Conservation (phyloP, 179 eudicot species). For the Heliamphora pulchella region DNA sequence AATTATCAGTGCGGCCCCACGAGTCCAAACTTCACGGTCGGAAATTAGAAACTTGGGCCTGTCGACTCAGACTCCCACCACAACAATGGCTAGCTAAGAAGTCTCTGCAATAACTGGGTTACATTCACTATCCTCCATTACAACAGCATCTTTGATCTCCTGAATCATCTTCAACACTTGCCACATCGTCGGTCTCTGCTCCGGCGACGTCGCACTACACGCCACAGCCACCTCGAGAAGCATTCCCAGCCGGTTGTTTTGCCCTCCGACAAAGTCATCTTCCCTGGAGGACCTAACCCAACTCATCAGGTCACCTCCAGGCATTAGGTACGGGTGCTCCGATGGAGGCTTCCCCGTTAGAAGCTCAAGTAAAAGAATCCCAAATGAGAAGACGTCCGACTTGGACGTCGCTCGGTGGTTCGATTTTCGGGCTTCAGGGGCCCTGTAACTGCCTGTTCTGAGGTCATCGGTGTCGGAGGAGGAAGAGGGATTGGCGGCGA, state of each 20-base stretch:
- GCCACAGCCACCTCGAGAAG: constrained; percentile 67
- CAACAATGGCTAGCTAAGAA: background rate
- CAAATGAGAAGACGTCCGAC: constrained; percentile 73
- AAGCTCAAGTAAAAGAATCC: constrained; percentile 75
- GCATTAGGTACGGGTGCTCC: constrained; percentile 46
- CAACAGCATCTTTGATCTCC: constrained; percentile 56
- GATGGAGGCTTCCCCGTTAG: constrained; percentile 60
- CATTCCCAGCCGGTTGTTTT: constrained; percentile 60
- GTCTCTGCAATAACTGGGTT: background rate
- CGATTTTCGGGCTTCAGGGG: constrained; percentile 58
- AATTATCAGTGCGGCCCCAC: no score
- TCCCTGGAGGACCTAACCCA: constrained; percentile 72
- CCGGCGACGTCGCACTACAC: constrained; percentile 57
- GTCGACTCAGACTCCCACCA: no score
- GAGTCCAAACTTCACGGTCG: no score
- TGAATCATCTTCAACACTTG: constrained; percentile 90
- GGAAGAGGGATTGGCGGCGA: constrained; percentile 27
- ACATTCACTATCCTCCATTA: constrained; percentile 24
- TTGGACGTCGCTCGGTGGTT: constrained; percentile 42
- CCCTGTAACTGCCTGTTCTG: constrained; percentile 34
- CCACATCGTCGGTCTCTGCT: constrained; percentile 93
- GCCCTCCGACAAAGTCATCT: constrained; percentile 34
- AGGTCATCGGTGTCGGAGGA: constrained; percentile 25
- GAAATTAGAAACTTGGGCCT: no score
- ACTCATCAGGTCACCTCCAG: constrained; percentile 46